Evolutionary conservation across 208 protist species (phyloP), one percentile per base, ranked within the genome.

Genomic region (Balamuthia mandrillaris): DNA sequence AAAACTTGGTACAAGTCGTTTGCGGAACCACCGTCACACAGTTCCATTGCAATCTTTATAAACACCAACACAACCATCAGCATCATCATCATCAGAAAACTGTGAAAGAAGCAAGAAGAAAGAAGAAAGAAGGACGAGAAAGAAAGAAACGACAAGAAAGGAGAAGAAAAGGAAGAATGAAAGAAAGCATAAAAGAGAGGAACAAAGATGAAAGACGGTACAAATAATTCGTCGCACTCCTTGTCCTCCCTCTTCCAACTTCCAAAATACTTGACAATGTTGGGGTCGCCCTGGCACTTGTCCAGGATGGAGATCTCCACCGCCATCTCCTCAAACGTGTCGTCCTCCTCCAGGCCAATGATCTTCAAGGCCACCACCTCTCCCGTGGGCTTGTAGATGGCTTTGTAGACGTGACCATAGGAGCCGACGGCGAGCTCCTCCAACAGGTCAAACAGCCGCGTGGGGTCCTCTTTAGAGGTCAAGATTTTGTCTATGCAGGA

Each of bases 241-340:
- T n/a, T n/a, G n/a, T n/a, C n/a, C n/a, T n/a, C n/a, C n/a, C 66
- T 83, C 52, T 66, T 66, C 52, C 54, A 66, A 31, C 75, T 66
- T 66, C 75, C 75, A 83, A 83, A 63, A 37, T 83, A 83, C 42
- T 83, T 83, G 33, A 83, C 75, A n/a, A 83, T 83, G 75, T 83
- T 83, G 37, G 45, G 44, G 42, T 77, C 10, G 52, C 44, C 47
- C 12, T 16, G 39, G 47, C 54, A 66, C 41, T 83, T 83, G 12
- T 79, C 35, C 6, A 83, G 35, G 14, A 83, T 66, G 29, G 51
- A 33, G 35, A 83, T 83, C 35, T 83, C 75, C 12, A 66, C 66
- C 52, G 66, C 66, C 52, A 83, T 83, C 14, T 83, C 75, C 27
- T 83, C 75, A 41, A 83, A 83, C n/a, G 70, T 79, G 39, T 83